These are phyloP conservation scores for barley (Hordeum vulgare) DNA, from an alignment of 176 grass and related monocot genomes.

Conservation along the genomic window MorexV3_pseudomolecules_assembly NC_058520.1:462513322-462513821, in stretches of 20 bases:
- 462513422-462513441: background rate
- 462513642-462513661: too few species aligned
- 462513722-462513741: background rate
- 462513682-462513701: background rate
- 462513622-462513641: too few species aligned
- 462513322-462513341: background rate
- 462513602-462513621: too few species aligned
- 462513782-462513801: background rate
- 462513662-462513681: background rate
- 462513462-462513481: background rate
- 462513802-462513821: background rate
- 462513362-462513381: background rate
- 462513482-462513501: background rate
- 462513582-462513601: background rate
- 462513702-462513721: background rate
- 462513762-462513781: background rate
- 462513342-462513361: background rate
- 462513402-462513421: background rate
- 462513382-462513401: background rate
- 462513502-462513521: background rate
- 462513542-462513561: too few species aligned
- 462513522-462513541: background rate
- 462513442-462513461: background rate
- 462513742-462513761: background rate
- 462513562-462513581: background rate